These are phyloP conservation scores for Starmera dryadoides DNA, from an alignment of 805 yeast genomes.

Conservation along the genomic window DNA sequence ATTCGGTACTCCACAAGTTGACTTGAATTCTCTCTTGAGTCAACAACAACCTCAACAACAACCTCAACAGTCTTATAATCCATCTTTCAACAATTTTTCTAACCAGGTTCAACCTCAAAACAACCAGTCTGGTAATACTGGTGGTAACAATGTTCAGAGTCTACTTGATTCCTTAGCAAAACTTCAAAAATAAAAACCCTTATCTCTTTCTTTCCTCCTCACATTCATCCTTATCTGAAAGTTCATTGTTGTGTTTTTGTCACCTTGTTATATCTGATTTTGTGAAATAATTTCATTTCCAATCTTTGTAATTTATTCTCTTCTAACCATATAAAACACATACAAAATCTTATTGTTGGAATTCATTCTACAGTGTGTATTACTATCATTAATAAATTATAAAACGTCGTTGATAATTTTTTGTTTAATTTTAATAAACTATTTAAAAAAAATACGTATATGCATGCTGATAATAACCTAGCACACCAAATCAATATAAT, in stretches of 20 bases:
- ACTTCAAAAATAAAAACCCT: conserved; percentile 22
- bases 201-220: too few species aligned
- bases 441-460: too few species aligned
- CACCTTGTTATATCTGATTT: too few species aligned
- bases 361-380: too few species aligned
- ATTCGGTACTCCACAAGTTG: conserved; percentile 12
- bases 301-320: not conserved
- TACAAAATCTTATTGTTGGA: too few species aligned
- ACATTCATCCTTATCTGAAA: too few species aligned
- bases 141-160: conserved; percentile 27
- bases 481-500: too few species aligned
- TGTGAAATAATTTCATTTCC: too few species aligned
- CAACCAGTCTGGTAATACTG: conserved; percentile 6
- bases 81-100: not conserved
- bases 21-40: conserved; percentile 1
- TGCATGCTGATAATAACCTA: too few species aligned
- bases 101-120: not conserved
- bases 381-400: too few species aligned
- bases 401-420: too few species aligned
- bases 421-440: too few species aligned
- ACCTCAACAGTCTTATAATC: conserved; percentile 8
- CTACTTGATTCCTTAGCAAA: conserved; percentile 30
- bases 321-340: not conserved
- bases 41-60: conserved; percentile 11
- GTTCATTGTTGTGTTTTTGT: not conserved